Evolutionary conservation across 768 basidiomycete species (phyloP).

Genomic region (Rhizopogon vinicolor): DNA sequence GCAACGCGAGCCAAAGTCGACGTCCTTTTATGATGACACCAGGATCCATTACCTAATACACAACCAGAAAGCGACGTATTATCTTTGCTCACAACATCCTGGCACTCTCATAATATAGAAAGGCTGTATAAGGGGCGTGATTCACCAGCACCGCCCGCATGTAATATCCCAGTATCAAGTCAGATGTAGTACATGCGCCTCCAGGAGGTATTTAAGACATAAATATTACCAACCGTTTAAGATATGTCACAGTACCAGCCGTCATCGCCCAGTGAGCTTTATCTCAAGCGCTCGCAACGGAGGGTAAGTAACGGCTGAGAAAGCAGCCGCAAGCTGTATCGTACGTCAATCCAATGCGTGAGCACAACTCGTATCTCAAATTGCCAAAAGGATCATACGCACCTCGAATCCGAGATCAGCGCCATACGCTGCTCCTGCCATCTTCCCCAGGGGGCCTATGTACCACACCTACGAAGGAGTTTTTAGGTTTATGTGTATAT

Average conservation of each 20-base stretch:
- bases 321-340: slow-evolving; percentile 36
- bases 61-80: too few species aligned
- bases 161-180: too few species aligned
- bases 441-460: slow-evolving; percentile 41
- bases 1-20: too few species aligned
- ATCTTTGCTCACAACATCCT: too few species aligned
- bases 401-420: slow-evolving; percentile 52
- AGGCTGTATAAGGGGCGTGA: too few species aligned
- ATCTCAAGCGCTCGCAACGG: slow-evolving; percentile 49
- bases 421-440: slow-evolving; percentile 32
- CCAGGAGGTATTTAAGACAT: too few species aligned
- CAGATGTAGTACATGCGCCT: too few species aligned
- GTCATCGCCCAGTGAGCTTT: slow-evolving; percentile 33
- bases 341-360: neutral
- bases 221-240: too few species aligned
- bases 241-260: neutral
- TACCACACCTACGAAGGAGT: slow-evolving; percentile 36
- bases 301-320: slow-evolving; percentile 42
- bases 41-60: too few species aligned
- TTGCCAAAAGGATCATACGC: slow-evolving; percentile 2
- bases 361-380: neutral
- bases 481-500: neutral
- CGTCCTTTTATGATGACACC: too few species aligned
- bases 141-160: too few species aligned
- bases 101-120: too few species aligned